Base-by-base conservation (phyloP, 2,329 filamentous ascomycete genomes). In the Pseudogymnoascus sp. region DNA sequence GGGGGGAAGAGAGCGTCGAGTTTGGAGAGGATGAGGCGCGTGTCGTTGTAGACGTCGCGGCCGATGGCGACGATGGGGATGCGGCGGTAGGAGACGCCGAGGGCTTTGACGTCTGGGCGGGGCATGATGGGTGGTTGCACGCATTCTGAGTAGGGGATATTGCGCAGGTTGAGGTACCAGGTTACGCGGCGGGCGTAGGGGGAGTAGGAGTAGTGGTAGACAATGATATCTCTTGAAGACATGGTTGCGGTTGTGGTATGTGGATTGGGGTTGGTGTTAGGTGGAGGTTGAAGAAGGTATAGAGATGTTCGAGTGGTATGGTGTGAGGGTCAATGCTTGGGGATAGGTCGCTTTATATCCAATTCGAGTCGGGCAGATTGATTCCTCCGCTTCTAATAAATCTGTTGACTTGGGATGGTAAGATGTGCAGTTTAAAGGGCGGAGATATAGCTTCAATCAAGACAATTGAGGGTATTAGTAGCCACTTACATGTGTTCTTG, bases 61-160 rank as follows among this genome's bases (percentile, higher is more conserved):
- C 85, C 87, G 66, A 90, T 84, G 21, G 83, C 75, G 59, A 90
- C 73, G 59, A 90, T 69, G 1, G 88, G 88, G 62, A 90, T 89
- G 62, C 88, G 85, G 3, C 87, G 81, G 73, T 92, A 87, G 5
- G 77, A 75, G 61, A 90, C 78, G 26, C 84, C 85, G 11, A 91
- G 78, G 1, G 76, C 74, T 15, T 75, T 72, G 11, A 90, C 70
- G 70, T 89, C 85, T 0, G 86, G 85, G 26, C 87, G 84, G 5
- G 88, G 88, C 70, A 90, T 76, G 35, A 81, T 79, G 2, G 77
- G 74, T 0, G 87, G 85, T 83, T 90, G 87, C 58, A 84, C 15
- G 44, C 29, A 61, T 54, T 41, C 31, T 17, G 31, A 15, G 39
- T 61, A 26, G 17, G 37, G 35, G 17, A 47, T 44, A 6, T 9